These are phyloP conservation scores for Cyclocybe aegerita DNA, from an alignment of 768 basidiomycete genomes.

Conservation along the genomic window DNA sequence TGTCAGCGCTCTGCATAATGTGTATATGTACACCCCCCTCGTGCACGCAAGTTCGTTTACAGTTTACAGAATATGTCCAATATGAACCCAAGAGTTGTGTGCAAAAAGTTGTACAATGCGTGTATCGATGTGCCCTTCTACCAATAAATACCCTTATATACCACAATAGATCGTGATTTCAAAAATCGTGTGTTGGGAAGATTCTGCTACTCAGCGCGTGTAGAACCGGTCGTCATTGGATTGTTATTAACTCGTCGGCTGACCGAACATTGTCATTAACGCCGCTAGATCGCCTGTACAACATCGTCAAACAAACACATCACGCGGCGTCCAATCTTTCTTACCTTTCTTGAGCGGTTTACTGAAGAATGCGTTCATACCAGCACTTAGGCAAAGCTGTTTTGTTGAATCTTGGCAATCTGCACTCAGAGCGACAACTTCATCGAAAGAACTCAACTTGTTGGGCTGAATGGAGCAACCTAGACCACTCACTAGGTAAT, in stretches of 20 bases:
- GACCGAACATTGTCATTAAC: constrained; percentile 54
- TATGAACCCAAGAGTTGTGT: too few species aligned
- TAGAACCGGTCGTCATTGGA: too few species aligned
- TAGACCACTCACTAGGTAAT: constrained; percentile 50
- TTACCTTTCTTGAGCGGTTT: constrained; percentile 67
- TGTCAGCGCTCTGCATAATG: too few species aligned
- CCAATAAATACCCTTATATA: too few species aligned
- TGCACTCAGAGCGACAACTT: constrained; percentile 72
- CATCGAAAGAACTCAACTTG: background rate
- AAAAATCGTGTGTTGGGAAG: too few species aligned
- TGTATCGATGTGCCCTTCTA: too few species aligned
- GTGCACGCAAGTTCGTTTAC: too few species aligned
- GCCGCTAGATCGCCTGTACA: constrained; percentile 50
- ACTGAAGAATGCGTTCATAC: constrained; percentile 76
- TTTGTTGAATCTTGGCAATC: constrained; percentile 80
- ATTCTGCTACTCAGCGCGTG: too few species aligned
- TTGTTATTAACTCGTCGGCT: constrained; percentile 14
- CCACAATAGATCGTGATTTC: too few species aligned
- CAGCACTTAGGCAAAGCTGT: constrained; percentile 71
- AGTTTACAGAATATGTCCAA: too few species aligned
- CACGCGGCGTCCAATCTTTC: constrained; percentile 2
- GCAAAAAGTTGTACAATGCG: too few species aligned
- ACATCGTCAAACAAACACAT: background rate
- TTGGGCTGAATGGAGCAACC: background rate
- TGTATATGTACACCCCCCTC: too few species aligned